These are phyloP conservation scores for Gloeopeniophorella convolvens DNA, from an alignment of 768 basidiomycete genomes.

Conservation along the genomic window DNA sequence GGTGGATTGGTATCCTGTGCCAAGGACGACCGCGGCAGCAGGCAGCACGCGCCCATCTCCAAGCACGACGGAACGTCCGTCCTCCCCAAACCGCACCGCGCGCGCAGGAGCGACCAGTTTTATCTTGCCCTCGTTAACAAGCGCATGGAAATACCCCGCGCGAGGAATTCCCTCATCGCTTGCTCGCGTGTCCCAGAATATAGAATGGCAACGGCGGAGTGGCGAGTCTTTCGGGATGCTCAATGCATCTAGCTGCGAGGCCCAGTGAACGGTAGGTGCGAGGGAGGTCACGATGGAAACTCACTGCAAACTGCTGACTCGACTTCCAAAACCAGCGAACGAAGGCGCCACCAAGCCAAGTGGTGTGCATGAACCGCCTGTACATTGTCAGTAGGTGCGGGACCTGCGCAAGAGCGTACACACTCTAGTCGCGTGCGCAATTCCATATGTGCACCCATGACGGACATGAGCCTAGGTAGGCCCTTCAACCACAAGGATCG, in stretches of 20 bases:
- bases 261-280: too few species aligned
- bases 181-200: constrained; percentile 40
- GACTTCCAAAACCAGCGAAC: constrained; percentile 43
- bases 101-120: constrained; percentile 40
- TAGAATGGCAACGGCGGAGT: constrained; percentile 34
- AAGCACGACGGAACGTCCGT: constrained; percentile 36
- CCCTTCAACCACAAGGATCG: too few species aligned
- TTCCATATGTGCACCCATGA: constrained; percentile 43
- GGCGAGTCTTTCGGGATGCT: constrained; percentile 43
- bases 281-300: constrained; percentile 15
- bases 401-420: constrained; percentile 17
- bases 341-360: constrained; percentile 47
- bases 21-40: constrained; percentile 46
- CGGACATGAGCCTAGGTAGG: constrained; percentile 43
- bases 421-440: constrained; percentile 50
- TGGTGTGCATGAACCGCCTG: constrained; percentile 55
- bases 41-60: constrained; percentile 35
- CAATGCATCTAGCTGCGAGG: constrained; percentile 30
- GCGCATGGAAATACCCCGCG: constrained; percentile 42
- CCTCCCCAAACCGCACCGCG: constrained; percentile 31
- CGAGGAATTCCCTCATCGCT: constrained; percentile 48
- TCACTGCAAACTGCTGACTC: constrained; percentile 36
- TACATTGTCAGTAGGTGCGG: constrained; percentile 19
- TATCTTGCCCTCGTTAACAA: constrained; percentile 46
- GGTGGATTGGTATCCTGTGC: constrained; percentile 55